Evolutionary conservation across 306 rosid species (phyloP).

Genomic region (Acacia confusa): DNA sequence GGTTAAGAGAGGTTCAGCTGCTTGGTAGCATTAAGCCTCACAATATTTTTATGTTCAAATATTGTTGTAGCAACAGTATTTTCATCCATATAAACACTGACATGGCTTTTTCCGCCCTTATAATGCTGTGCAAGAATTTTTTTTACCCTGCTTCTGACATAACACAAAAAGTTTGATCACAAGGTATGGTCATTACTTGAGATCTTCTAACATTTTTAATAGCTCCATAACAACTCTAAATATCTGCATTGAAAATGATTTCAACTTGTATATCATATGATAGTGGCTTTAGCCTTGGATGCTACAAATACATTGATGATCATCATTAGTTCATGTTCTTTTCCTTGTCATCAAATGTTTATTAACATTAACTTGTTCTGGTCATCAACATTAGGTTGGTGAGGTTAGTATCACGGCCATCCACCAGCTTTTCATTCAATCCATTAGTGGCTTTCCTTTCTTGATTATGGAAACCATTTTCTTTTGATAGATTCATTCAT

Average conservation of each 20-base stretch:
- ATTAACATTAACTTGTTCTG: no score
- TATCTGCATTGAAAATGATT: conserved; percentile 18
- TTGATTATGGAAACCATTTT: no score
- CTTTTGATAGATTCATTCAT: no score
- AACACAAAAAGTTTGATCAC: conserved; percentile 54
- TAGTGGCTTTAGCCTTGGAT: no score
- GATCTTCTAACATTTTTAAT: conserved; percentile 48
- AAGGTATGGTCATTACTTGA: conserved; percentile 63
- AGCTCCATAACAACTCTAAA: conserved; percentile 71
- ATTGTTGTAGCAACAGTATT: conserved; percentile 52
- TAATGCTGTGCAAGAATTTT: conserved; percentile 41
- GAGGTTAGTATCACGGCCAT: no score
- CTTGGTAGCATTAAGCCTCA: conserved; percentile 70
- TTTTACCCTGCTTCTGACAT: conserved; percentile 69
- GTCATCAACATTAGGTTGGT: no score
- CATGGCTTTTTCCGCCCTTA: conserved; percentile 40
- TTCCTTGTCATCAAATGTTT: no score
- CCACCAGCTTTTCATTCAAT: no score
- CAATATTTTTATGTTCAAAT: conserved; percentile 57
- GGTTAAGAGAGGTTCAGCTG: conserved; percentile 49
- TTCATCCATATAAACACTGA: conserved; percentile 59
- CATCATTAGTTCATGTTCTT: no score
- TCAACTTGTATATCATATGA: no score
- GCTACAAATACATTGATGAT: no score
- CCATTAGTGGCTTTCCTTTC: no score